These are phyloP conservation scores for Fusarium piperis DNA, from an alignment of 2,329 filamentous ascomycete genomes.

Conservation along the genomic window DNA sequence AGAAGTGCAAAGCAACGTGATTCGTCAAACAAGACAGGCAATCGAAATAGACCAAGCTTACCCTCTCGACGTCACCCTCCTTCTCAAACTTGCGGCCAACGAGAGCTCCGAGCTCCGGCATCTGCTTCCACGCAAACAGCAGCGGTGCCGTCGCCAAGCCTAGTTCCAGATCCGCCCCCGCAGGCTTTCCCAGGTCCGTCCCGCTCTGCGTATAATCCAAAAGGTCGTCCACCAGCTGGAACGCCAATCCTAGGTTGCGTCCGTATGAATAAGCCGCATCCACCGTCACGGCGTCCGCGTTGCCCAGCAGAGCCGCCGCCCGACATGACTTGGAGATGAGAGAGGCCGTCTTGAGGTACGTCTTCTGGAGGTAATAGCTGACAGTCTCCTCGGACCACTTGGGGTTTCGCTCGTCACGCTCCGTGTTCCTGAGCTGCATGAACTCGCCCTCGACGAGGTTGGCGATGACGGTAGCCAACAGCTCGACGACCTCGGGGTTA, in stretches of 20 bases:
- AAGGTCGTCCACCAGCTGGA: constrained; percentile 98
- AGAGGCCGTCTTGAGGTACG: constrained; percentile 95
- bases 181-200: constrained; percentile 89
- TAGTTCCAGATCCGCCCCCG: constrained; percentile 91
- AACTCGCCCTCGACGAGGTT: constrained; percentile 99
- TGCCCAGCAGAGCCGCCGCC: constrained; percentile 85
- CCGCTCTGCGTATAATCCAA: constrained; percentile 92
- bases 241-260: constrained; percentile 91
- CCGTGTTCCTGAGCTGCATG: constrained; percentile 99
- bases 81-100: constrained; percentile 90
- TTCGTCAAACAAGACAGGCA: constrained; percentile 10
- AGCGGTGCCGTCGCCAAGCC: constrained; percentile 93
- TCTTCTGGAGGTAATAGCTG: constrained; percentile 96
- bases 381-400: constrained; percentile 89
- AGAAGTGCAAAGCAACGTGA: constrained; percentile 17
- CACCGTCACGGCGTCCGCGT: constrained; percentile 79
- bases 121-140: constrained; percentile 94
- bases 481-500: constrained; percentile 93
- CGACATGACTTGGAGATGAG: constrained; percentile 97
- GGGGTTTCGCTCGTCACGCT: constrained; percentile 84
- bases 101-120: constrained; percentile 82
- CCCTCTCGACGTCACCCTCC: constrained; percentile 85
- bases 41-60: constrained; percentile 57
- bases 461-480: constrained; percentile 94
- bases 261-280: constrained; percentile 94